Conservation (phyloP, 306 rosid species). For the Castanea sativa region DNA sequence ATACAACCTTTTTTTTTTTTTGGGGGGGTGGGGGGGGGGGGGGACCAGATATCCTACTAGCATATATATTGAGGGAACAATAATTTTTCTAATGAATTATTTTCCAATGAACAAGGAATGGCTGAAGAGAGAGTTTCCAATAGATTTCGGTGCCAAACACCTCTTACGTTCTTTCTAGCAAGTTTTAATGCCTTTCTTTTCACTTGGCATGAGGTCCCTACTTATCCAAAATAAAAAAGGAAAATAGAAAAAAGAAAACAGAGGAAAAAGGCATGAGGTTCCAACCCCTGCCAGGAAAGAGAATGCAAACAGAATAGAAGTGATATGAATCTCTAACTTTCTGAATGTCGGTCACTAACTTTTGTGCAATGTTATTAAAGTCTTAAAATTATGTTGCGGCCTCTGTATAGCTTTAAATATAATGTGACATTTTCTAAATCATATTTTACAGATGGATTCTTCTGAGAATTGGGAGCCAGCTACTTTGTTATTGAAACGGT, state of each 20-base stretch:
- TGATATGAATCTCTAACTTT: not conserved
- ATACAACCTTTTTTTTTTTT: too few species aligned
- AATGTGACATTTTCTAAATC: constrained; percentile 16
- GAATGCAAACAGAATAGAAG: not conserved
- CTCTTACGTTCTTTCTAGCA: not conserved
- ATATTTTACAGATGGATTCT: constrained; percentile 63
- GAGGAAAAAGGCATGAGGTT: too few species aligned
- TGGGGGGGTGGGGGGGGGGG: not conserved
- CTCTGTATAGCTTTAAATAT: not conserved
- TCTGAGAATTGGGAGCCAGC: constrained; percentile 87
- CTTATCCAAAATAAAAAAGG: too few species aligned
- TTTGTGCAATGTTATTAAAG: not conserved
- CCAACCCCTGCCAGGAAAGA: not conserved
- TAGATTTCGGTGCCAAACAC: not conserved
- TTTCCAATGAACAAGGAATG: not conserved
- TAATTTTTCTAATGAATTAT: not conserved
- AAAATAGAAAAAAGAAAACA: too few species aligned
- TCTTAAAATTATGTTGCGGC: not conserved
- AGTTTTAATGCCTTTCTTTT: not conserved
- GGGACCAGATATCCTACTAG: not conserved
- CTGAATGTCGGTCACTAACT: not conserved
- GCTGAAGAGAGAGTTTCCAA: not conserved
- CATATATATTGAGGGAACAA: not conserved
- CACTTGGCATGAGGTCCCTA: too few species aligned
- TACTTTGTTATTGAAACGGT: constrained; percentile 63